phyloP scores from a whole-genome alignment of 805 yeast species.

The Ogataea nakhonphanomensis region DNA sequence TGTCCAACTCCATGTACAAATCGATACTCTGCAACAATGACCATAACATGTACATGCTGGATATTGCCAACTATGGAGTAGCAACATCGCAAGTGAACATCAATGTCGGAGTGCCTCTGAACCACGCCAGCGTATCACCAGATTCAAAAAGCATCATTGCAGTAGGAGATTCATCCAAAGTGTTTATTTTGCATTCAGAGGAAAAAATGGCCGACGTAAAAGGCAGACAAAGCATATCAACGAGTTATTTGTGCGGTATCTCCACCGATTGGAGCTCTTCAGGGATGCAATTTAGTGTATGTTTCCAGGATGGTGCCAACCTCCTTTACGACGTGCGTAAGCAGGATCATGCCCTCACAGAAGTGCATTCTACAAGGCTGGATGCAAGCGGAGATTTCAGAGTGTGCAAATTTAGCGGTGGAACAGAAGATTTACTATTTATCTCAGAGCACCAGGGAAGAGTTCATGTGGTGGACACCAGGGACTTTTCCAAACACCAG shows the following conservation, averaged over 20 bases:
- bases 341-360: constrained; percentile 47
- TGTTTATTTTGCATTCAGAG: constrained; percentile 53
- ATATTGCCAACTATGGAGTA: constrained; percentile 46
- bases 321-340: constrained; percentile 74
- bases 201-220: constrained; percentile 27
- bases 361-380: constrained; percentile 58
- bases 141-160: constrained; percentile 56
- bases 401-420: constrained; percentile 51
- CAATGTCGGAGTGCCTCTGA: constrained; percentile 62
- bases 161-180: constrained; percentile 74
- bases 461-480: constrained; percentile 78
- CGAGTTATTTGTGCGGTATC: constrained; percentile 75
- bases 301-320: constrained; percentile 84
- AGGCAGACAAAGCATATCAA: constrained; percentile 37
- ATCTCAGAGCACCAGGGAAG: constrained; percentile 84
- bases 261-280: constrained; percentile 77
- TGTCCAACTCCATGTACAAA: constrained; percentile 42
- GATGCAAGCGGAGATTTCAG: constrained; percentile 40
- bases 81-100: constrained; percentile 32
- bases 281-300: constrained; percentile 69
- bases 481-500: constrained; percentile 71
- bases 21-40: constrained; percentile 85
- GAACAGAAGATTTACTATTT: constrained; percentile 71
- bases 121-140: constrained; percentile 69
- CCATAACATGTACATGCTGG: constrained; percentile 60